Evolutionary conservation across 495 filamentous ascomycete genomes (phyloP).

Genomic region (Neohortaea acidophila): DNA sequence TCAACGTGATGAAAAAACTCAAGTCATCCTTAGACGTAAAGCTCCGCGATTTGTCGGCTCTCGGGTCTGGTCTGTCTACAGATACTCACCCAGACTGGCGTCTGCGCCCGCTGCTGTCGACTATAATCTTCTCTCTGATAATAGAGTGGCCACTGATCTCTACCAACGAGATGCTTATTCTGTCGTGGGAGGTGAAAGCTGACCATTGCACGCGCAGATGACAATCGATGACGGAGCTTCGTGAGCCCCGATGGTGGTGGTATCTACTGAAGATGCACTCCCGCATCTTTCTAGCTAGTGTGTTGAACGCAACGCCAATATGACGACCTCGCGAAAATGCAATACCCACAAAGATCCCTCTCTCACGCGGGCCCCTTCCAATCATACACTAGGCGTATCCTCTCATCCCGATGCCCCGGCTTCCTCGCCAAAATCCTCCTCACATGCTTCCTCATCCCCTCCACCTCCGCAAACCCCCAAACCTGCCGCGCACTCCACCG

Average conservation of each 20-base stretch:
- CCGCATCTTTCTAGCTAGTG: too few relatives aligned
- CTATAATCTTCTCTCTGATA: slow-evolving; percentile 22
- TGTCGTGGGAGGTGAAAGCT: too few relatives aligned
- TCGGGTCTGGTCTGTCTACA: slow-evolving; percentile 8
- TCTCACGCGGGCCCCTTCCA: slow-evolving; percentile 26
- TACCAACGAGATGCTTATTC: too few relatives aligned
- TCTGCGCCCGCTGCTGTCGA: slow-evolving; percentile 12
- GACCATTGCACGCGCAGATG: too few relatives aligned
- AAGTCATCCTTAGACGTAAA: slow-evolving; percentile 21
- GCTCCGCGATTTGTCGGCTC: not conserved
- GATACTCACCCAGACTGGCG: slow-evolving; percentile 9
- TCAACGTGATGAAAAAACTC: slow-evolving; percentile 14
- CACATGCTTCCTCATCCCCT: slow-evolving; percentile 49
- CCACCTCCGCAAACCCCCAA: slow-evolving; percentile 47
- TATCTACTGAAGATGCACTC: too few relatives aligned
- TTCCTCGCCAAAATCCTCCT: slow-evolving; percentile 53
- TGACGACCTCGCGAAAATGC: too few relatives aligned
- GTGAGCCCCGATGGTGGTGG: too few relatives aligned
- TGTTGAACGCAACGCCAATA: too few relatives aligned
- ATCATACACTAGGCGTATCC: slow-evolving; percentile 61
- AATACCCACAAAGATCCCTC: too few relatives aligned
- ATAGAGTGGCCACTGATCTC: too few relatives aligned
- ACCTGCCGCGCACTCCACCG: slow-evolving; percentile 49
- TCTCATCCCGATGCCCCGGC: slow-evolving; percentile 38
- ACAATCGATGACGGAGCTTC: too few relatives aligned